Percentiles rank a stretch among this genome's conserved stretches.
phyloP scores from a whole-genome alignment of 306 rosid species.

The Ziziphus jujuba region DNA sequence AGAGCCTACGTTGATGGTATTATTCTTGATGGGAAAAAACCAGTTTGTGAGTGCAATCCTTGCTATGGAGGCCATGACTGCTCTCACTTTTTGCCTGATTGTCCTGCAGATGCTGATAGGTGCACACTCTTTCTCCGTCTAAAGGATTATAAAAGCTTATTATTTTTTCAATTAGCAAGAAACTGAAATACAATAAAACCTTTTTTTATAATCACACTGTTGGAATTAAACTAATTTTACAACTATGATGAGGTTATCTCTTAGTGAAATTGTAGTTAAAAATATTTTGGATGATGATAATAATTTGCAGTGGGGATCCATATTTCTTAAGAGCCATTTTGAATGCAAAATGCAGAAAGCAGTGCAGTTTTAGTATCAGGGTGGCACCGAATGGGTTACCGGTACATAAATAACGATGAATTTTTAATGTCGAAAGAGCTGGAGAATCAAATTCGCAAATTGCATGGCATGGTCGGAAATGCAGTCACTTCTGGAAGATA shows the following conservation, averaged over 20 bases:
- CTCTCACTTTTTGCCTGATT: constrained; percentile 24
- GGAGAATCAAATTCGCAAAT: constrained; percentile 14
- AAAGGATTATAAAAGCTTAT: no score
- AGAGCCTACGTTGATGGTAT: constrained; percentile 53
- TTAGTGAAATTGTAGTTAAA: not conserved
- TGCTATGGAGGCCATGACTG: constrained; percentile 49
- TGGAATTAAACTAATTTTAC: no score
- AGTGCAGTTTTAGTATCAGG: constrained; percentile 46
- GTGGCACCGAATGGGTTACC: constrained; percentile 55
- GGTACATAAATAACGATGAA: constrained; percentile 9
- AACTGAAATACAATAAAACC: no score
- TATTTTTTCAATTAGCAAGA: no score
- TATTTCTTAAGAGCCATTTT: constrained; percentile 52
- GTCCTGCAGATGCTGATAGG: constrained; percentile 43
- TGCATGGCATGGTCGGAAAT: constrained; percentile 39
- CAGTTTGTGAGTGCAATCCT: constrained; percentile 51
- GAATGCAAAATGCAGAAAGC: constrained; percentile 34
- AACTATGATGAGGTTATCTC: no score
- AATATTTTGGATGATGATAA: not conserved
- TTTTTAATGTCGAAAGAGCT: constrained; percentile 31
- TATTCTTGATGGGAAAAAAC: constrained; percentile 31
- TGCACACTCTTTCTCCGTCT: not conserved
- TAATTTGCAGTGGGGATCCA: constrained; percentile 46
- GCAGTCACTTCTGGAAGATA: constrained; percentile 40
- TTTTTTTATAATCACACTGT: no score